phyloP scores from a whole-genome alignment of 352 stramenopile species.

The Pythium biforme region DNA sequence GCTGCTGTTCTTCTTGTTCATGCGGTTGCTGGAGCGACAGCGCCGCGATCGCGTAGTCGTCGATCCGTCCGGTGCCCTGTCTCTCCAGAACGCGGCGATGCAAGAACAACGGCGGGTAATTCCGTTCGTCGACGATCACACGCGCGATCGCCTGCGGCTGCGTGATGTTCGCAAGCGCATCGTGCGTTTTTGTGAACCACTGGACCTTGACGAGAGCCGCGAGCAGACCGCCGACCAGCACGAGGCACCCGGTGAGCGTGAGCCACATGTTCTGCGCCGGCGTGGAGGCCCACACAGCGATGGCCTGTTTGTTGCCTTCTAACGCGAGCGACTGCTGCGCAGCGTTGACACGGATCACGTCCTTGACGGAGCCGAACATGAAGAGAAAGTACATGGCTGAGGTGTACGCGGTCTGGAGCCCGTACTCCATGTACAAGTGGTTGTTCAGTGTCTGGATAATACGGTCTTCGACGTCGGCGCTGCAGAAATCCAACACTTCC shows the following conservation, averaged over 20 bases:
- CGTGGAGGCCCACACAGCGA: constrained; percentile 7
- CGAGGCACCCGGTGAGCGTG: constrained; percentile 2
- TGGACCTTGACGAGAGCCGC: background rate
- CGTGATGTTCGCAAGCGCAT: constrained; percentile 5
- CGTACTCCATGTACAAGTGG: constrained; percentile 19
- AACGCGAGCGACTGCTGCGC: constrained; percentile 11
- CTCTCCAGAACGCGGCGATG: constrained; percentile 1
- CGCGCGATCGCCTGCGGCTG: constrained; percentile 2
- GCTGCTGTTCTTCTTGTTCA: background rate
- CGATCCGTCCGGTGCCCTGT: background rate
- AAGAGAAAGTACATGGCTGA: constrained; percentile 9
- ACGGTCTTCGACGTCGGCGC: background rate
- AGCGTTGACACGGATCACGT: background rate
- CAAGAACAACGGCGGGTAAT: constrained; percentile 7
- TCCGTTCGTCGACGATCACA: constrained; percentile 9
- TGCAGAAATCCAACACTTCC: background rate
- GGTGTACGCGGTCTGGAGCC: constrained; percentile 7
- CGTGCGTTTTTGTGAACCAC: background rate
- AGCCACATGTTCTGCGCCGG: constrained; percentile 11
- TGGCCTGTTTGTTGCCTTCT: constrained; percentile 11
- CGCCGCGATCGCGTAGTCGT: background rate
- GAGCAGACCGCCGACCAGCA: constrained; percentile 1
- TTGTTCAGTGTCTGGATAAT: constrained; percentile 8
- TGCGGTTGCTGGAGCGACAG: background rate
- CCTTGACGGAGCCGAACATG: constrained; percentile 1